These are phyloP conservation scores for Leccinellum rugosiceps DNA, from an alignment of 768 basidiomycete genomes.

Conservation along the genomic window DNA sequence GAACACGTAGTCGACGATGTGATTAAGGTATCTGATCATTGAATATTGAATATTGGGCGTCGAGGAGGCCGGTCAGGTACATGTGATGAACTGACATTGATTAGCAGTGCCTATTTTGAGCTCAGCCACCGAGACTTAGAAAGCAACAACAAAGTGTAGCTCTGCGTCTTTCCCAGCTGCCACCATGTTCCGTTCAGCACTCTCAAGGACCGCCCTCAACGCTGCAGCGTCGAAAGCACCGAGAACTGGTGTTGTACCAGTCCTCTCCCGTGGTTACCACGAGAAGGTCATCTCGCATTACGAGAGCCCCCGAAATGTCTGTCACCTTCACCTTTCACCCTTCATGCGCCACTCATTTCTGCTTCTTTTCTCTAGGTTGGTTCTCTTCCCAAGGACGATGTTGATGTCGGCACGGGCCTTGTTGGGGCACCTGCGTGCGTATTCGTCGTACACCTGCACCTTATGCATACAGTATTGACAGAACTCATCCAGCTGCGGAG, in stretches of 20 bases:
- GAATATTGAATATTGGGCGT: too few species aligned
- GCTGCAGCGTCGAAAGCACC: slow-evolving; percentile 41
- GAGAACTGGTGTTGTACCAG: slow-evolving; percentile 44
- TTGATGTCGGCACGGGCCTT: slow-evolving; percentile 94
- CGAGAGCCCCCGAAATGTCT: slow-evolving; percentile 93
- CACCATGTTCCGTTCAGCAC: slow-evolving; percentile 69
- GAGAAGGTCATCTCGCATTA: slow-evolving; percentile 98
- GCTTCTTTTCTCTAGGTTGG: slow-evolving; percentile 64
- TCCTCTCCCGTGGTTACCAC: slow-evolving; percentile 74
- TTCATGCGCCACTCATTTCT: slow-evolving; percentile 49
- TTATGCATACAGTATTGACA: slow-evolving; percentile 13
- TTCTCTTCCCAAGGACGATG: slow-evolving; percentile 87
- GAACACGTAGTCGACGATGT: slow-evolving; percentile 73
- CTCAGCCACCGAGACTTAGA: slow-evolving; percentile 20
- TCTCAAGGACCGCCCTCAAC: slow-evolving; percentile 49
- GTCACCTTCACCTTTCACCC: slow-evolving; percentile 39
- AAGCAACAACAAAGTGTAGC: slow-evolving; percentile 3
- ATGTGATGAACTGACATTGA: too few species aligned
- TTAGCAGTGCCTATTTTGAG: slow-evolving; percentile 11
- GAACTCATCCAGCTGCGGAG: slow-evolving; percentile 69
- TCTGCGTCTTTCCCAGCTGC: slow-evolving; percentile 26
- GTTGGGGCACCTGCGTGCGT: slow-evolving; percentile 96
- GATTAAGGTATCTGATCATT: background rate
- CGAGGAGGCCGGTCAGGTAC: too few species aligned
- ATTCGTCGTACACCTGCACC: background rate